These are phyloP conservation scores for Blastobotrys parvus DNA, from an alignment of 805 yeast genomes.

Conservation along the genomic window DNA sequence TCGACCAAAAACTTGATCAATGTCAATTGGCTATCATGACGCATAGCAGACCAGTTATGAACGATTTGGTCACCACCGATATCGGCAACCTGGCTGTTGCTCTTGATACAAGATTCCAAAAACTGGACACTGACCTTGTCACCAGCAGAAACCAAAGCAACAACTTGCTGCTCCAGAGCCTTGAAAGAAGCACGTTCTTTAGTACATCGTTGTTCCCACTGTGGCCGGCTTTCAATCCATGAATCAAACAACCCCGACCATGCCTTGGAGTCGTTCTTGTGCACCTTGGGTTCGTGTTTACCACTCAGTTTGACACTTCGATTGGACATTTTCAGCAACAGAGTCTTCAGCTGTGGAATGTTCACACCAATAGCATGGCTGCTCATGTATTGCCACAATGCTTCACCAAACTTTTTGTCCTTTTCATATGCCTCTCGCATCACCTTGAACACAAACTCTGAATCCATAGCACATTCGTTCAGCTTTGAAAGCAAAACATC, in stretches of 20 bases:
- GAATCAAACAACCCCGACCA: slow-evolving; percentile 35
- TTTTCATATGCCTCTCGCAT: slow-evolving; percentile 2
- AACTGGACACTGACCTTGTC: slow-evolving; percentile 62
- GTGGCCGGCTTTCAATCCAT: slow-evolving; percentile 41
- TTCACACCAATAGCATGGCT: slow-evolving; percentile 52
- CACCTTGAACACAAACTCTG: slow-evolving; percentile 33
- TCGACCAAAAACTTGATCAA: slow-evolving; percentile 56
- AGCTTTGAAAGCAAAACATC: slow-evolving; percentile 30
- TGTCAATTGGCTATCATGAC: slow-evolving; percentile 46
- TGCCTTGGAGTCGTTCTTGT: slow-evolving; percentile 32
- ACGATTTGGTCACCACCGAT: slow-evolving; percentile 44
- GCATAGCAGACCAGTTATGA: slow-evolving; percentile 49
- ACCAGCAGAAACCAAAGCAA: slow-evolving; percentile 51
- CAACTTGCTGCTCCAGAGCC: slow-evolving; percentile 49
- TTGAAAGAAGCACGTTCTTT: slow-evolving; percentile 43
- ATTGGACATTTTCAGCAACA: slow-evolving; percentile 40
- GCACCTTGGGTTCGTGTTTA: no score
- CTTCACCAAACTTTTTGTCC: slow-evolving; percentile 10
- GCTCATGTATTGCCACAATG: slow-evolving; percentile 50
- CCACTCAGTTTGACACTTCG: no score
- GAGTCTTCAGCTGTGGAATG: slow-evolving; percentile 48
- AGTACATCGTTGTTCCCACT: slow-evolving; percentile 38
- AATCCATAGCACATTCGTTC: slow-evolving; percentile 43
- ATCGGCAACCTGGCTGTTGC: slow-evolving; percentile 29
- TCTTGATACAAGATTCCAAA: slow-evolving; percentile 44